phyloP scores from a whole-genome alignment of 1,139 yeast genomes.

The Groenewaldozyma auringiensis region DNA sequence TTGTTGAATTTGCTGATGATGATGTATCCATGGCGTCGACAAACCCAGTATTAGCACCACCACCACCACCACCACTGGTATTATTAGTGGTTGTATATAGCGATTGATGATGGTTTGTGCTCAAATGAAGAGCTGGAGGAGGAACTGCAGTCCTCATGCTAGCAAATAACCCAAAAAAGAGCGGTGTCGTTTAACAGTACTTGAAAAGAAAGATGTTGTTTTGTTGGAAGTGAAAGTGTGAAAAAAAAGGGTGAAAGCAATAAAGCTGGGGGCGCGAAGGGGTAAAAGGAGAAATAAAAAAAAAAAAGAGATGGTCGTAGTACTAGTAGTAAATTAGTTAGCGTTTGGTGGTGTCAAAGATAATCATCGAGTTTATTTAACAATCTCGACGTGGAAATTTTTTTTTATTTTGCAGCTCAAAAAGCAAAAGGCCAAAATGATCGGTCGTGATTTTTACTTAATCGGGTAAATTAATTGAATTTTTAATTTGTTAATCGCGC shows the following conservation, averaged over 20 bases:
- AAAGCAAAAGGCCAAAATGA: background rate
- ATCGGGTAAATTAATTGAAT: background rate
- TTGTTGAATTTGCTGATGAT: too few relatives aligned
- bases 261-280: background rate
- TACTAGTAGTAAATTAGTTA: too few relatives aligned
- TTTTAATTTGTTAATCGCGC: background rate
- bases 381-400: too few relatives aligned
- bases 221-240: background rate
- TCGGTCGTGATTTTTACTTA: background rate
- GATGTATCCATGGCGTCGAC: too few relatives aligned
- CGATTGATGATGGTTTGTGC: background rate
- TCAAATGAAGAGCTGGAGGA: conserved; percentile 7
- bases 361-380: background rate
- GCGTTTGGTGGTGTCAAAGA: background rate
- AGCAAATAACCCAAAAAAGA: background rate
- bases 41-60: background rate
- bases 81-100: background rate
- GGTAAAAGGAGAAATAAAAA: background rate
- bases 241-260: too few relatives aligned
- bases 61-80: conserved; percentile 3
- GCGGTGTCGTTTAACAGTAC: too few relatives aligned
- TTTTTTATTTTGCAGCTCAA: too few relatives aligned
- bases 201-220: background rate
- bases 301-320: too few relatives aligned
- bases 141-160: conserved; percentile 8